Evolutionary conservation across 2,329 filamentous ascomycete species (phyloP).

Genomic region (Pseudogymnoascus sp.): DNA sequence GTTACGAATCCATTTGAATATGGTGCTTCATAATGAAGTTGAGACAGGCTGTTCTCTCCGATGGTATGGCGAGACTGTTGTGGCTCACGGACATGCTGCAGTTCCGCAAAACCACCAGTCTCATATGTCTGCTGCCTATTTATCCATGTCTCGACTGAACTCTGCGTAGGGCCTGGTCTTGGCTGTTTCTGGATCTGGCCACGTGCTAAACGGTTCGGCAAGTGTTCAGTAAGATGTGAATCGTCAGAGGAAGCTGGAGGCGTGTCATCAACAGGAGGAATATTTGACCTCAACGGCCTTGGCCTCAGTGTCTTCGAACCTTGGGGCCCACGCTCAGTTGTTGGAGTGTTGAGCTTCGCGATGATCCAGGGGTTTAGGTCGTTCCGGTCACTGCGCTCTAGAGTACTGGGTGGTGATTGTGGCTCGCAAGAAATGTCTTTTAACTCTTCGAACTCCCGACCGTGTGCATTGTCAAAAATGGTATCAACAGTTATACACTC

Average conservation of each 20-base stretch:
- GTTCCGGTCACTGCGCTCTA: neutral
- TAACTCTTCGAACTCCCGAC: neutral
- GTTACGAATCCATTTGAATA: slow-evolving; percentile 2
- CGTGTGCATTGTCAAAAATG: neutral
- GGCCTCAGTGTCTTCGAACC: neutral
- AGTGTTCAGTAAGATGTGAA: neutral
- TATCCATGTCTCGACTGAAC: neutral
- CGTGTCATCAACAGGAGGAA: neutral
- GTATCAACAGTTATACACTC: neutral
- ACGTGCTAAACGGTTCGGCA: neutral
- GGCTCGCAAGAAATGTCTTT: neutral
- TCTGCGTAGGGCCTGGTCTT: neutral
- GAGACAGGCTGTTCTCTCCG: neutral
- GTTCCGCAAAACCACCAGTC: neutral
- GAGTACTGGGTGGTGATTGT: neutral
- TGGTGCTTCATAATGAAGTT: neutral
- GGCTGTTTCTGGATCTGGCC: neutral
- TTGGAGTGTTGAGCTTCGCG: slow-evolving; percentile 30
- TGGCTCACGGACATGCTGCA: neutral
- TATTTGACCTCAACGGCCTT: neutral
- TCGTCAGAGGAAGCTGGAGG: neutral
- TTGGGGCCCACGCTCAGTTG: slow-evolving; percentile 5
- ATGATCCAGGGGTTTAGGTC: slow-evolving; percentile 34
- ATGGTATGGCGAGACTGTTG: neutral
- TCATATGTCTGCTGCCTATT: neutral